Base-by-base conservation (phyloP, 495 filamentous ascomycete genomes). In the Rusavskia elegans region DNA sequence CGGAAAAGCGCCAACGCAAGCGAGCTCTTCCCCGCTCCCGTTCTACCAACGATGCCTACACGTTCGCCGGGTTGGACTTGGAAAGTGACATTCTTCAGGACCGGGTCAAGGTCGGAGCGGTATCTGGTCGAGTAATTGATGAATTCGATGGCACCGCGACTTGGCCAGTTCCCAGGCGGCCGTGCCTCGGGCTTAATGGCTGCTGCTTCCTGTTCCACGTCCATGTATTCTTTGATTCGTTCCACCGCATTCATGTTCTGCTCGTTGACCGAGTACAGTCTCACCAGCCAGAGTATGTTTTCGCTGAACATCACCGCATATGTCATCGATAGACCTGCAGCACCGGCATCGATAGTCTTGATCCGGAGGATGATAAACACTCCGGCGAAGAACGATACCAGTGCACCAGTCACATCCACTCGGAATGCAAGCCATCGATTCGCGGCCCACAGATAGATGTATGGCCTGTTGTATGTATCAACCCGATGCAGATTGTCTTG, bases 221-320 rank as follows among this genome's bases (percentile, higher is more conserved):
- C 89, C 11, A 99, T 78, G 60, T 96, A 99, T 66, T 99, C 92
- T 62, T 89, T 87, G 58, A 99, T 84, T 51, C 93, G 83, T 68
- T 99, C 93, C n/a, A 99, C 89, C 1, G 89, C 90, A 68, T 99
- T 99, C 93, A 99, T 97, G 66, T 94, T 97, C 68, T 97, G 93
- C 64, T 99, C 93, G 59, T 96, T 94, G 61, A 85, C 75, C 0
- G 90, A 83, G 60, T 97, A 99, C n/a, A 96, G 74, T 20, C 93
- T 79, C 25, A 97, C 89, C 52, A 97, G 82, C 93, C 93, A 99
- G 17, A 99, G 73, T 17, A 99, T 81, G 54, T 96, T 96, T 63
- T 97, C 93, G 1, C 88, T 94, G 59, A 99, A 99, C 0, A 87
- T 92, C 48, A 99, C 87, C 6, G 93, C 93, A 59, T 99, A 99